These are phyloP conservation scores for Thelonectria blattea DNA, from an alignment of 2,329 filamentous ascomycete species.

Conservation along the genomic window DNA sequence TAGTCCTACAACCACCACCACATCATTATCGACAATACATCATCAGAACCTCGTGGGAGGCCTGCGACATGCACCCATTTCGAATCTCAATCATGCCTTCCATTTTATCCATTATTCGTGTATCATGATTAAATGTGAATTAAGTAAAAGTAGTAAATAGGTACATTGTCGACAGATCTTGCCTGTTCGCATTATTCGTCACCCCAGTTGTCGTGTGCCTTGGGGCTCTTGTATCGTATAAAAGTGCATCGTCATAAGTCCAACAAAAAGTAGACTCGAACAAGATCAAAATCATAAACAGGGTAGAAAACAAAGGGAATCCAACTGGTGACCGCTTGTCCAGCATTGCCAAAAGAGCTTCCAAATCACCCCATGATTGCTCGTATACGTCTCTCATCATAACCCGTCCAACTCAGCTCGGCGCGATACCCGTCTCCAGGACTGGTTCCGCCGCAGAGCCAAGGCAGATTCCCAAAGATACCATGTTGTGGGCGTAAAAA, in stretches of 20 bases:
- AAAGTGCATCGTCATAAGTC: neutral
- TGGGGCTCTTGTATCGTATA: conserved; percentile 9
- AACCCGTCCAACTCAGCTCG: neutral
- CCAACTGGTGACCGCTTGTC: neutral
- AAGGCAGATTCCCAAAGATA: conserved; percentile 3
- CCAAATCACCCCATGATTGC: conserved; percentile 2
- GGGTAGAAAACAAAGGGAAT: neutral
- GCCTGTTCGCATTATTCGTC: conserved; percentile 15
- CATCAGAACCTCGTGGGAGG: conserved; percentile 1
- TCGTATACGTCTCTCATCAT: neutral
- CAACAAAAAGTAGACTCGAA: neutral
- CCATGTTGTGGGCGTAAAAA: neutral
- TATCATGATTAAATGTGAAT: neutral
- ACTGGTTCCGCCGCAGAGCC: neutral
- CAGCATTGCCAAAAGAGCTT: conserved; percentile 16
- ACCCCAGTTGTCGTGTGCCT: conserved; percentile 9
- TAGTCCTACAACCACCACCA: neutral
- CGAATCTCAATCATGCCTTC: neutral
- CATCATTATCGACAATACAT: too few relatives aligned
- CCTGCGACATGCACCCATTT: neutral
- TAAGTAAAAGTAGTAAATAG: neutral
- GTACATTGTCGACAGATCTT: neutral
- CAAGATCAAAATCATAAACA: neutral
- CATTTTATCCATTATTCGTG: neutral
- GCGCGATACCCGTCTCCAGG: conserved; percentile 11